A percentile compares a stretch with the other conserved stretches of the same genome.
These are phyloP conservation scores for Daldinia loculata DNA, from an alignment of 495 filamentous ascomycete genomes.

Conservation along the genomic window DNA sequence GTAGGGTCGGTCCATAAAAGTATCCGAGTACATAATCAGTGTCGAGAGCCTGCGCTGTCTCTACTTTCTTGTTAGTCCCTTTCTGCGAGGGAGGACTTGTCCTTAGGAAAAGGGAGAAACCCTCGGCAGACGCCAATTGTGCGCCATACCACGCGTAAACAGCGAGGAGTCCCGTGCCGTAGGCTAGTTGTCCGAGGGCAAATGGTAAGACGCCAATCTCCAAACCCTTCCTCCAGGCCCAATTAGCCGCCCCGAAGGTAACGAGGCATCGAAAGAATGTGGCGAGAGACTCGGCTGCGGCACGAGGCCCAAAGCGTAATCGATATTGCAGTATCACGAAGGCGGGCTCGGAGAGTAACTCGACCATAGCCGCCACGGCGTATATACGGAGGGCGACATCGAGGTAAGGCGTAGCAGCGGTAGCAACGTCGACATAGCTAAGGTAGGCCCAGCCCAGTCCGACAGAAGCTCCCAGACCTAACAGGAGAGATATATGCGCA, in stretches of 20 bases:
- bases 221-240: constrained; percentile 54
- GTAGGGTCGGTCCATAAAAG: constrained; percentile 72
- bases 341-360: constrained; percentile 82
- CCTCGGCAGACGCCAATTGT: constrained; percentile 52
- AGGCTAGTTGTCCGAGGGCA: constrained; percentile 84
- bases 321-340: constrained; percentile 85
- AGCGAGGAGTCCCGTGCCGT: constrained; percentile 70
- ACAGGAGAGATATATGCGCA: constrained; percentile 75
- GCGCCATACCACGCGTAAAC: constrained; percentile 69
- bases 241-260: constrained; percentile 72
- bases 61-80: constrained; percentile 19
- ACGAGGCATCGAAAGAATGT: constrained; percentile 77
- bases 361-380: constrained; percentile 76
- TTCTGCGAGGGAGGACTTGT: constrained; percentile 26
- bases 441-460: constrained; percentile 73
- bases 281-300: constrained; percentile 78
- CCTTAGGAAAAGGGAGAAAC: constrained; percentile 65
- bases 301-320: constrained; percentile 80
- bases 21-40: constrained; percentile 64
- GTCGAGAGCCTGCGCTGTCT: not conserved
- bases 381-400: constrained; percentile 71
- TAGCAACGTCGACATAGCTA: constrained; percentile 58
- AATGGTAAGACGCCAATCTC: constrained; percentile 85
- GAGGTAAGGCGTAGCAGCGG: constrained; percentile 68
- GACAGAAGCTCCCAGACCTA: constrained; percentile 72